Base-by-base conservation (phyloP, 139 green algal genomes). In the Medakamo hakoo region DNA sequence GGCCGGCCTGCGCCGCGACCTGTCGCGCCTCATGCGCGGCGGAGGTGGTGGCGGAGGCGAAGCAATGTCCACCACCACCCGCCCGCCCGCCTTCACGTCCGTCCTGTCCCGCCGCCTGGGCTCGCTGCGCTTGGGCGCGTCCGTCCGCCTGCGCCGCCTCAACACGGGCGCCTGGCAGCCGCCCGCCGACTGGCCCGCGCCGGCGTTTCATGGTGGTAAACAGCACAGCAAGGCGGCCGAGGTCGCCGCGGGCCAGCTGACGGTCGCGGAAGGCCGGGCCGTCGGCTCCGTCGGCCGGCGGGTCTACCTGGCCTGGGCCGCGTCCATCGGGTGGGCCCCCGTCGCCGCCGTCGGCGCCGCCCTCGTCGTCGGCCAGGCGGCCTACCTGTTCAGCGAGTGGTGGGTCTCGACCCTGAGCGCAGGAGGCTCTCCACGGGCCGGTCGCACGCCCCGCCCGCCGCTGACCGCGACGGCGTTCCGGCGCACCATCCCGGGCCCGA, bases 311-410 rank as follows among this genome's bases (percentile, higher is more conserved):
- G 40, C 40, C 40, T 52, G 40, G 40, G 9, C 16, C 40, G 40
- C 40, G 9, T 16, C 9, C 40, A 16, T 52, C 40, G 40, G 40
- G 9, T 52, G 21, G 18, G 22, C 24, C 32, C 63, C 20, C 28
- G 23, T 9, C 29, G 24, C 26, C 3, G 2, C 82, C 21, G 62
- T 82, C 27, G 49, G 58, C 32, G 62, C 58, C 4, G 70, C 62
- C 2, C 52, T 94, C 60, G n/a, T 91, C 27, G 25, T 58, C 16
- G 83, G 86, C 1, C 81, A 90, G 67, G 81, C 66, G 2, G 63
- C 76, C 3, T 83, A 74, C 27, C 58, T 90, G 58, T 79, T 67
- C 2, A 65, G 62, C 18, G 73, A 87, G 27, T 88, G 80, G 78
- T 72, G 40, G 40, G 9, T 16, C 9, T 52, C 40, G 9, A 52